Base-by-base conservation (phyloP, 352 stramenopile genomes). In the Pythium apleroticum region DNA sequence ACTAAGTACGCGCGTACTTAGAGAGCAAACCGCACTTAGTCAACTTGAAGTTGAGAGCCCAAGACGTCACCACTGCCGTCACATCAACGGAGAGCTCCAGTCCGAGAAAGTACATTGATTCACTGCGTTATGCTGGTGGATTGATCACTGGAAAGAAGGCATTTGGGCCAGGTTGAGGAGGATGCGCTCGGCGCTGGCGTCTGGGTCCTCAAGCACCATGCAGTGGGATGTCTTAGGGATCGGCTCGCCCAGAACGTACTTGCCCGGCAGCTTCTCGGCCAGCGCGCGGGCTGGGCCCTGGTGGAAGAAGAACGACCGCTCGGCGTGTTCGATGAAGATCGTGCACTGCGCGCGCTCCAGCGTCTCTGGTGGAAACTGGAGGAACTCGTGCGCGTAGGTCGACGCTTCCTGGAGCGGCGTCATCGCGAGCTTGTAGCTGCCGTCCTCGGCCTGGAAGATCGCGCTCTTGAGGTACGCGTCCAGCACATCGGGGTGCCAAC, bases 201-300 rank as follows among this genome's bases (percentile, higher is more conserved):
- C 46, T 7, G 62, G 62, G 24, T 69, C 55, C 45, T 69, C 62
- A 0, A 64, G 24, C 31, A 69, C 41, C 53, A 69, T 57, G 28
- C 37, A 31, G 37, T 69, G 62, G 17, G 22, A 33, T 4, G 54
- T 57, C n/a, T 64, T 55, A 5, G 35, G 20, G 7, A 69, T 55
- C 39, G 52, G 37, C 22, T 41, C 24, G 60, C 45, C 35, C 3
- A 52, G 25, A 7, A 59, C n/a, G 35, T 49, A 48, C 58, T 65
- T 60, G 2, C 41, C 56, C 0, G 12, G 17, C 20, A 52, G 56
- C 43, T 62, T 53, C 39, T 62, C 25, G 20, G 12, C 37, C 17
- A 62, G 25, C 7, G 24, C 56, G 9, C 27, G 39, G 4, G 41
- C 20, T 15, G 39, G 27, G 1, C 28, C 20, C 19, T 19, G n/a